Evolutionary conservation across 2,329 filamentous ascomycete genomes (phyloP), one percentile per base, ranked within the genome.

Genomic region (Colletotrichum endophyticum): DNA sequence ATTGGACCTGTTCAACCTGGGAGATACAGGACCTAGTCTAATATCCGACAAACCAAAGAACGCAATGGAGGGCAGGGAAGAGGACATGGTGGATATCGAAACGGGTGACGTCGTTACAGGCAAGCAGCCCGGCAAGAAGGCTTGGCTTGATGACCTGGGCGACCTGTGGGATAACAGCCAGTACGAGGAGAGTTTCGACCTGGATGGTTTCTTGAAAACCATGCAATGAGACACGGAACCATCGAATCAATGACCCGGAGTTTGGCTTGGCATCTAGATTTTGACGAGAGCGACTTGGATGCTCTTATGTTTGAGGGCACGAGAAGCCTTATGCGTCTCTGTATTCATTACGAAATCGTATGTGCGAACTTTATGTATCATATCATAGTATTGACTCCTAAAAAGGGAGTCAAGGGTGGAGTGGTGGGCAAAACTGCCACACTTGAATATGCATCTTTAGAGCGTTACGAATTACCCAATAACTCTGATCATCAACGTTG

Each of bases 151-250:
- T 83, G 97, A 99, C 82, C 86, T 99, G 74, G 96, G 95, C 74
- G 97, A 99, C 85, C 87, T 99, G 34, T 99, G 97, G 96, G 97
- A 99, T 84, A 96, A 98, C 84, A 94, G 93, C 83, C 96, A 98
- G 88, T 99, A 99, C 85, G 96, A 98, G 86, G 97, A 99, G 87
- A 98, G 98, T 85, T 99, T 98, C 84, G 95, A 99, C 84, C 87
- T 99, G 79, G 96, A 98, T 81, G 96, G 95, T 5, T 99, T 99
- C 87, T 90, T 99, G 87, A 96, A 96, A 84, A 98, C 92, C 80
- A 98, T 99, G 95, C 95, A 95, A 76, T 90, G 82, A 82, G 69
- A 64, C 25, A 19, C 59, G 39, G 30, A 53, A 22, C 28, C 63
- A 28, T 25, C 13, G 61, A 32, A 36, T 57, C 32, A 61, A 69